A percentile compares a stretch with the other conserved stretches of the same genome.
Evolutionary conservation across 2,329 filamentous ascomycete species (phyloP).

Genomic region (Neofusicoccum parvum): DNA sequence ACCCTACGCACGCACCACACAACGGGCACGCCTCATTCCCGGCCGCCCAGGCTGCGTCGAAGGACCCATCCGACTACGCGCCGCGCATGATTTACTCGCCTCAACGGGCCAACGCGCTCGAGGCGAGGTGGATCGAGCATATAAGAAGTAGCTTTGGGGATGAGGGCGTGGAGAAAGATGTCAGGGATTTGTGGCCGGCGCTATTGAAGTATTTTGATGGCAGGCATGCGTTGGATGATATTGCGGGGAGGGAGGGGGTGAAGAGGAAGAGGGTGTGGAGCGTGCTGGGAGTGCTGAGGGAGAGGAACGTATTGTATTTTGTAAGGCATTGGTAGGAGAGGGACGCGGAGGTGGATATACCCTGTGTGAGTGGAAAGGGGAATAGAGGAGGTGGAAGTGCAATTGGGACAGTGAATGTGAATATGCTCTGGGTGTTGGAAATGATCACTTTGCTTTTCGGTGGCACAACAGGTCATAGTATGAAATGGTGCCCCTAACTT

Average conservation of each 20-base stretch:
- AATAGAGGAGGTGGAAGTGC: no score
- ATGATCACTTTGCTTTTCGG: no score
- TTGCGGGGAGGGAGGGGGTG: slow-evolving; percentile 81
- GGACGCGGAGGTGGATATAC: background rate
- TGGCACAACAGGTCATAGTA: no score
- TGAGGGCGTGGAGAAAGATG: slow-evolving; percentile 38
- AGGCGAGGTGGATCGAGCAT: slow-evolving; percentile 68
- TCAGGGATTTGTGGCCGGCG: slow-evolving; percentile 69
- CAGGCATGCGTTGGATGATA: slow-evolving; percentile 78
- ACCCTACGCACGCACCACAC: slow-evolving; percentile 23
- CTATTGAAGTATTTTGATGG: slow-evolving; percentile 90
- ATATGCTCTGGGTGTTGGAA: no score
- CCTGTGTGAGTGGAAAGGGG: no score
- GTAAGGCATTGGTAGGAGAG: slow-evolving; percentile 41
- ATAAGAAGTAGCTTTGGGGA: slow-evolving; percentile 38
- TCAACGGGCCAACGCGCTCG: slow-evolving; percentile 74
- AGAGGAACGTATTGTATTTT: slow-evolving; percentile 60
- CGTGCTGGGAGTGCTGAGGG: slow-evolving; percentile 65
- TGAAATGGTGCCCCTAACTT: no score
- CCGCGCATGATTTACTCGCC: slow-evolving; percentile 66
- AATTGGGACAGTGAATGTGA: no score
- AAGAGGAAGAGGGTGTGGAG: slow-evolving; percentile 70
- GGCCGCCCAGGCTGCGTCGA: background rate
- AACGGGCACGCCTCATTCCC: slow-evolving; percentile 5
- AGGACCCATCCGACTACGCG: slow-evolving; percentile 30